Evolutionary conservation across 2,329 filamentous ascomycete species (phyloP).

Genomic region (Alternaria sp.): DNA sequence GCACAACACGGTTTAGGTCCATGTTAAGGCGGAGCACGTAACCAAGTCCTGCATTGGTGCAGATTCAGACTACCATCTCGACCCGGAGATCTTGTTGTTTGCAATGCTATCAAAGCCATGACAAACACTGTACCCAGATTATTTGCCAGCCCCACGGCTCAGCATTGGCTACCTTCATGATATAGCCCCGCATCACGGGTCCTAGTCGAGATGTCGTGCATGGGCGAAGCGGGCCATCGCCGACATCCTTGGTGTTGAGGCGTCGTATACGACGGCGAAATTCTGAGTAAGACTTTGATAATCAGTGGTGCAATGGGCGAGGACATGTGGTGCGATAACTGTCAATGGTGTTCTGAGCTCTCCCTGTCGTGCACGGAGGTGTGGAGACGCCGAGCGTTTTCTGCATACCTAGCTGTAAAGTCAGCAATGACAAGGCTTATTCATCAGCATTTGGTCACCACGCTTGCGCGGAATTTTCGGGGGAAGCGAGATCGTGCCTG

Average conservation of each 20-base stretch:
- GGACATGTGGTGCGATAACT: background rate
- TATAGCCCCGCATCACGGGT: background rate
- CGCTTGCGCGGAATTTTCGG: background rate
- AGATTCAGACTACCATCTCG: background rate
- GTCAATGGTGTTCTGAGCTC: background rate
- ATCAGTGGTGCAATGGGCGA: conserved; percentile 6
- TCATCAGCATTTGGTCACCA: conserved; percentile 26
- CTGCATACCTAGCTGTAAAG: conserved; percentile 16
- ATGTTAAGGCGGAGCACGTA: conserved; percentile 9
- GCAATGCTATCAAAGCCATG: conserved; percentile 12
- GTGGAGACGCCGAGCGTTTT: conserved; percentile 11
- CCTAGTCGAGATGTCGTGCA: background rate
- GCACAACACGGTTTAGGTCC: background rate
- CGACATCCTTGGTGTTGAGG: background rate
- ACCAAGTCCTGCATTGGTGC: conserved; percentile 4
- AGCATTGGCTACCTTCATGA: background rate
- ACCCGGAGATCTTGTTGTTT: background rate
- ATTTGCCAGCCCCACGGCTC: background rate
- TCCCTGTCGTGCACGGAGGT: conserved; percentile 4
- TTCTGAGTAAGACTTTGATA: conserved; percentile 32
- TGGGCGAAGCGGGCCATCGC: background rate
- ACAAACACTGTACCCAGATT: conserved; percentile 17
- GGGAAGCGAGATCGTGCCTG: background rate
- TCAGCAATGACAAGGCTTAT: conserved; percentile 25
- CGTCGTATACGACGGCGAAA: background rate